Percentiles rank a stretch among this genome's conserved stretches.
Conservation (phyloP, 108 stramenopile species). For the Epipyxis sp. region DNA sequence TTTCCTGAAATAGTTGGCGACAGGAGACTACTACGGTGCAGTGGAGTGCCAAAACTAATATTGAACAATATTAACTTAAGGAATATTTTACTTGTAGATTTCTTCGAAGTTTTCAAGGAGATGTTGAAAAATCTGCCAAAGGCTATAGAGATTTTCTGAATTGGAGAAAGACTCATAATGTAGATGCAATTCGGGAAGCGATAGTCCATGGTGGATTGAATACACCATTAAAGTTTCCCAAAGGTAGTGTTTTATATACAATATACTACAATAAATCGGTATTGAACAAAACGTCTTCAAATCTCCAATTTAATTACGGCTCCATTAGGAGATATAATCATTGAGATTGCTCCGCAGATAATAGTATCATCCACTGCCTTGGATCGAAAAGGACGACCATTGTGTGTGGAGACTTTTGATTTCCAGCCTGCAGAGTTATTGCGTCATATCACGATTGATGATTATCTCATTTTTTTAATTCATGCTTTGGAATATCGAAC, state of each 20-base stretch:
- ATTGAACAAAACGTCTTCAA: too few species aligned
- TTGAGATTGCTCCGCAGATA: slow-evolving; percentile 10
- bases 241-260: too few species aligned
- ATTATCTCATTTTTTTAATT: not conserved
- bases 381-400: not conserved
- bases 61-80: too few species aligned
- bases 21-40: not conserved
- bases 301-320: too few species aligned
- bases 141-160: not conserved
- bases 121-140: not conserved
- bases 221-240: slow-evolving; percentile 8
- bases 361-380: not conserved
- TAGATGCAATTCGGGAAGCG: slow-evolving; percentile 9
- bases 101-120: not conserved
- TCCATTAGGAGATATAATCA: too few species aligned
- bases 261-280: too few species aligned
- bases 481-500: slow-evolving; percentile 12
- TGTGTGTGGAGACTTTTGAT: slow-evolving; percentile 2
- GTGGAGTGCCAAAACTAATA: too few species aligned
- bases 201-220: slow-evolving; percentile 7
- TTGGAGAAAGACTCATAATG: not conserved
- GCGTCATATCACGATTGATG: not conserved
- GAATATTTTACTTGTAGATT: too few species aligned
- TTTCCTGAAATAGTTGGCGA: slow-evolving; percentile 7
- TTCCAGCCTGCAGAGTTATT: not conserved